Percentiles rank a stretch among this genome's conserved stretches.
Evolutionary conservation across 371 early-diverging fungal species (phyloP).

Genomic region (Mycotypha africana): DNA sequence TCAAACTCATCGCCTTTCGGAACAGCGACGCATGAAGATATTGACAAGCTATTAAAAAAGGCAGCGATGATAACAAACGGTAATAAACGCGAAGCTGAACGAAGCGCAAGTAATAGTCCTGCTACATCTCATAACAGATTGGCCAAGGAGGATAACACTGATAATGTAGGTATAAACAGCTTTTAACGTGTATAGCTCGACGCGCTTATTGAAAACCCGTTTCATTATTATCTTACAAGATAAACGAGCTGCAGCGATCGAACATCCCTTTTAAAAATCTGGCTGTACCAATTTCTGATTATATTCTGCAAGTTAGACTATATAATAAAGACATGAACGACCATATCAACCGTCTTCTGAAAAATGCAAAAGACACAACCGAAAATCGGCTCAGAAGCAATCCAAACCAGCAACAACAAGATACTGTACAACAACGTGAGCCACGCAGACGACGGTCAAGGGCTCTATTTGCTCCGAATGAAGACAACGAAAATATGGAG

Average conservation of each 20-base stretch:
- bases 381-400: background rate
- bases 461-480: conserved; percentile 10
- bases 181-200: no score
- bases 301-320: conserved; percentile 28
- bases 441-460: conserved; percentile 14
- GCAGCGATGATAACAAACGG: background rate
- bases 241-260: no score
- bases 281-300: conserved; percentile 28
- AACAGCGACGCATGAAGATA: background rate
- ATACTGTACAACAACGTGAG: conserved; percentile 2
- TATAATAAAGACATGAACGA: conserved; percentile 27
- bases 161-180: no score
- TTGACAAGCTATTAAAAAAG: conserved; percentile 4
- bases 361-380: conserved; percentile 6
- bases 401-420: conserved; percentile 2
- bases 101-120: background rate
- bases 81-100: background rate
- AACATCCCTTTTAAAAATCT: no score
- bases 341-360: no score
- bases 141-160: no score
- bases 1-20: no score
- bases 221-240: no score
- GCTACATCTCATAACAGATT: no score
- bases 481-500: conserved; percentile 16
- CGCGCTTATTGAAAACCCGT: no score